A percentile compares a stretch with the other conserved stretches of the same genome.
Evolutionary conservation across 768 basidiomycete species (phyloP).

Genomic region (Boletus fagicola): DNA sequence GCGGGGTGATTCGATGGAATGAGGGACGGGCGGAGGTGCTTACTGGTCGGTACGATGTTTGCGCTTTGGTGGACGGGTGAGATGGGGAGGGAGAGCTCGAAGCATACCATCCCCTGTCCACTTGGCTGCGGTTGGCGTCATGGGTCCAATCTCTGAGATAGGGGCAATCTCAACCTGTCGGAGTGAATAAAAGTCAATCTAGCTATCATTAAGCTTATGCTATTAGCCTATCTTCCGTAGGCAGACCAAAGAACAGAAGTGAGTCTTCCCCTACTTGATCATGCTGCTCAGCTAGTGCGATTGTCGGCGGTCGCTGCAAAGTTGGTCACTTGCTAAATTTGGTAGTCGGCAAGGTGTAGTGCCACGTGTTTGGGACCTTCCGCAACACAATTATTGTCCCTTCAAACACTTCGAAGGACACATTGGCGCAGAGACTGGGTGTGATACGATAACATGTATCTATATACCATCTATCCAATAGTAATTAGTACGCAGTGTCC

Average conservation of each 20-base stretch:
- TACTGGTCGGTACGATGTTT: constrained; percentile 1
- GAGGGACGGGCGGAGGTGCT: not conserved
- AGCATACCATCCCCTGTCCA: constrained; percentile 2
- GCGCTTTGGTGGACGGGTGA: constrained; percentile 11
- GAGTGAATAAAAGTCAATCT: not conserved
- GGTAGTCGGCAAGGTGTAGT: not conserved
- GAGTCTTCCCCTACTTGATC: not conserved
- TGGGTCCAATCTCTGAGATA: not conserved
- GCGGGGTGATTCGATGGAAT: not conserved
- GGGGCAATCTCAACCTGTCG: not conserved
- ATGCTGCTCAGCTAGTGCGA: not conserved
- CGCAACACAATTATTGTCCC: no score
- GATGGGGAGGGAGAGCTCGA: constrained; percentile 14
- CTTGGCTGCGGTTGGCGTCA: not conserved
- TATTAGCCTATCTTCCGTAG: not conserved
- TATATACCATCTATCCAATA: no score
- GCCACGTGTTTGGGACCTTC: no score
- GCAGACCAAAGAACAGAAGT: not conserved
- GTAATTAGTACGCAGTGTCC: no score
- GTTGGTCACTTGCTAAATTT: constrained; percentile 3
- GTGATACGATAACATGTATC: no score
- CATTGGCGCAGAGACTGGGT: no score
- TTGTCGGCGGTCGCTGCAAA: constrained; percentile 3
- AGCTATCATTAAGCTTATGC: not conserved
- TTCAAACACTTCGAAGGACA: no score